These are phyloP conservation scores for Sarocladiaceae sp. DNA, from an alignment of 2,329 filamentous ascomycete species.

Conservation along the genomic window DNA sequence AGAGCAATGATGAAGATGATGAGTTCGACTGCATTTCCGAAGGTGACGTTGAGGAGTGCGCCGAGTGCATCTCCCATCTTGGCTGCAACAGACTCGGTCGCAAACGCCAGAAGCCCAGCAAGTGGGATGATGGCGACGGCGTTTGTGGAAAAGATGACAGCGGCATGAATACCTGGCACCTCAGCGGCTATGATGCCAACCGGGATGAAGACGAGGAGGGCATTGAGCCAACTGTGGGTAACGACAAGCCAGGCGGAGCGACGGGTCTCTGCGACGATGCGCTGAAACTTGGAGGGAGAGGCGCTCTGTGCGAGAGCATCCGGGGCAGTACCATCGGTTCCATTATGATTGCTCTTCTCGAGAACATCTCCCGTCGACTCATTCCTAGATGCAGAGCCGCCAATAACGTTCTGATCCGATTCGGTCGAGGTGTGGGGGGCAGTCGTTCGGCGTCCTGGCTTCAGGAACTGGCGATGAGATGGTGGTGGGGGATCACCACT, in stretches of 20 bases:
- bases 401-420: neutral
- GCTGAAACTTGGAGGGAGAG: conserved; percentile 18
- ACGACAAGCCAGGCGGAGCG: conserved; percentile 49
- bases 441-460: neutral
- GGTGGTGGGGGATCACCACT: conserved; percentile 2
- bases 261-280: conserved; percentile 40
- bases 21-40: conserved; percentile 73
- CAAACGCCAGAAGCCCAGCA: conserved; percentile 64
- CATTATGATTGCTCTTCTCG: neutral
- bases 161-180: conserved; percentile 46
- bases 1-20: conserved; percentile 55
- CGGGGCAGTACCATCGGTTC: neutral
- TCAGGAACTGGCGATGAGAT: neutral
- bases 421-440: too few species aligned
- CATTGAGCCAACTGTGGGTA: conserved; percentile 70
- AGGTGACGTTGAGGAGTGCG: conserved; percentile 69
- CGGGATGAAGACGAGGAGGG: conserved; percentile 71
- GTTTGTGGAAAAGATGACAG: conserved; percentile 66
- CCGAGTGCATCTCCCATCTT: conserved; percentile 68
- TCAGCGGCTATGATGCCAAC: conserved; percentile 63
- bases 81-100: conserved; percentile 68
- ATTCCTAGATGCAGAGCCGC: neutral
- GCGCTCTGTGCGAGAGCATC: neutral
- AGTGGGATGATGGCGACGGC: conserved; percentile 70
- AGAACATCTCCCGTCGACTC: neutral